Conservation (phyloP, 495 filamentous ascomycete genomes). For the Staphylotrichum tortipilum region DNA sequence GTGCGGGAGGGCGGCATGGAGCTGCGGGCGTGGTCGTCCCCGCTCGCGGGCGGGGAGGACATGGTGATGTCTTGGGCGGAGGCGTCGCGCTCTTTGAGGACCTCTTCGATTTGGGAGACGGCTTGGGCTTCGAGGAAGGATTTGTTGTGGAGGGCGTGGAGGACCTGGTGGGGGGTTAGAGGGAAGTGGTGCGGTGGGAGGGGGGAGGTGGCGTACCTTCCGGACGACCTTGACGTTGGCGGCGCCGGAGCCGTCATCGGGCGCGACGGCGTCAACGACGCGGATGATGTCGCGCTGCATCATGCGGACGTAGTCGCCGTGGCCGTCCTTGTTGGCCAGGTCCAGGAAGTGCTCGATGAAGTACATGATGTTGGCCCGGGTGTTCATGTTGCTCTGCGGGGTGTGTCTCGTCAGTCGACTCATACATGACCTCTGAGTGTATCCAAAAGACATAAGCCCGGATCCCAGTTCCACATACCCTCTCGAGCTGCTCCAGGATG, state of each 20-base stretch:
- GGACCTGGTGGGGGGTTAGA: constrained; percentile 37
- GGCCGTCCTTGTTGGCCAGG: constrained; percentile 64
- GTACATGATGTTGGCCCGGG: constrained; percentile 96
- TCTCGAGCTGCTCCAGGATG: constrained; percentile 89
- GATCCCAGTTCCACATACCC: constrained; percentile 38
- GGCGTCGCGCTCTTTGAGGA: constrained; percentile 63
- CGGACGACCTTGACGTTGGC: constrained; percentile 91
- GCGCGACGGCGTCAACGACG: constrained; percentile 81
- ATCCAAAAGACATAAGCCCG: background rate
- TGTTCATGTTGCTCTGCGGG: constrained; percentile 82
- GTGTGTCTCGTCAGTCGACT: background rate
- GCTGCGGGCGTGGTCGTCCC: constrained; percentile 22
- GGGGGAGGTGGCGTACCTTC: constrained; percentile 39
- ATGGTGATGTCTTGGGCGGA: constrained; percentile 30
- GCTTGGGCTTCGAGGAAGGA: constrained; percentile 56
- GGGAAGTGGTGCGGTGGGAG: background rate
- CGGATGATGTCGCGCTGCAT: constrained; percentile 86
- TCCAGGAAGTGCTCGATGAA: constrained; percentile 95
- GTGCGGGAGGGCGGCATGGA: constrained; percentile 25
- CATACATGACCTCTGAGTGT: background rate
- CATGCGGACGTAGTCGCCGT: constrained; percentile 76
- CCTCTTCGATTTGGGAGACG: constrained; percentile 69
- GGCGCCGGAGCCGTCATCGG: constrained; percentile 78
- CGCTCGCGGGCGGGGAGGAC: constrained; percentile 25
- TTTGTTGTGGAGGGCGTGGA: constrained; percentile 60